A percentile compares a stretch with the other conserved stretches of the same genome.
These are phyloP conservation scores for Eucalyptus melliodora DNA, from an alignment of 345 rosid genomes.

Conservation along the genomic window DNA sequence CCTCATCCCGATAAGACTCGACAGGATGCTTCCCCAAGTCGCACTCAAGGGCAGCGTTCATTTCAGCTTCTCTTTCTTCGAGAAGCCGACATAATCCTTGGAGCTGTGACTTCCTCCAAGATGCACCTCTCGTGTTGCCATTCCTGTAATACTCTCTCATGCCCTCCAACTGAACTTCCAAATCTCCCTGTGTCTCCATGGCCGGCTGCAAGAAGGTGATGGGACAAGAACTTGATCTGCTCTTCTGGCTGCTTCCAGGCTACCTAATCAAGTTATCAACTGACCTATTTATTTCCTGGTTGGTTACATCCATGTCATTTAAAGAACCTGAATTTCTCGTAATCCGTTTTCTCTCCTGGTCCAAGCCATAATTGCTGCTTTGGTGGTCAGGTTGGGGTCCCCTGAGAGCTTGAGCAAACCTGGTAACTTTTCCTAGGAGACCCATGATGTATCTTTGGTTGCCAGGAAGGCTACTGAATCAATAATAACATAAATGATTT, in stretches of 20 bases:
- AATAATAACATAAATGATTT: too few relatives aligned
- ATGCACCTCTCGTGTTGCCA: constrained; percentile 30
- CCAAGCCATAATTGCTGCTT: neutral
- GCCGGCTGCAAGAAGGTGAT: neutral
- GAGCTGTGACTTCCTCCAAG: constrained; percentile 54
- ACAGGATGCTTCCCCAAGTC: constrained; percentile 56
- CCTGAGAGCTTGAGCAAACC: neutral
- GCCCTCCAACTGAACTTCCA: constrained; percentile 14
- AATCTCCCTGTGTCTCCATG: neutral
- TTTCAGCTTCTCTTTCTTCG: constrained; percentile 14
- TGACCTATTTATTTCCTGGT: neutral
- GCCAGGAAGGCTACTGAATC: neutral
- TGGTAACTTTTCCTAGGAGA: neutral
- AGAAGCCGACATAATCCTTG: constrained; percentile 22
- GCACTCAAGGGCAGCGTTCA: constrained; percentile 19
- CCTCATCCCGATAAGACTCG: constrained; percentile 65
- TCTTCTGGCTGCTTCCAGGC: neutral
- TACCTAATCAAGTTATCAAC: neutral
- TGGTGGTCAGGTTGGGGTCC: neutral
- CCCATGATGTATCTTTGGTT: neutral
- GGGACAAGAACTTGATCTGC: neutral
- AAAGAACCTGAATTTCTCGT: neutral
- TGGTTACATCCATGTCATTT: neutral
- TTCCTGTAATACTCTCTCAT: constrained; percentile 22
- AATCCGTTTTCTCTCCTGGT: neutral